Evolutionary conservation across 306 rosid species (phyloP).

Genomic region (Crataegus laevigata): DNA sequence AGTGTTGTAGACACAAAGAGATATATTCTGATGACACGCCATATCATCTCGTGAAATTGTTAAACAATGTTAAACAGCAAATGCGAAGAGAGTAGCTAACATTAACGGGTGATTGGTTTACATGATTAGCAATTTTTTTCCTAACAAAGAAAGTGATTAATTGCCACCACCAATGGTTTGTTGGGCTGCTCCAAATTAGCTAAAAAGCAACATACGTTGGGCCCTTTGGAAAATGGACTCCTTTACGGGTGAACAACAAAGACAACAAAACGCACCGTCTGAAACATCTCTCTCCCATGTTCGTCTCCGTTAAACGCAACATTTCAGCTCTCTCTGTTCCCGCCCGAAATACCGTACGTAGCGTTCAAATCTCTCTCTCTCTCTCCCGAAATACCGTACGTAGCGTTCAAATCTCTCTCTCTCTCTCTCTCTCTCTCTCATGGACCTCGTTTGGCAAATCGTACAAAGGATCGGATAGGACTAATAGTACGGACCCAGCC

Average conservation of each 20-base stretch:
- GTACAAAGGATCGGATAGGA: no score
- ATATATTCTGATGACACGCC: background rate
- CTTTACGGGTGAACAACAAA: no score
- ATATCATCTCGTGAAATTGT: background rate
- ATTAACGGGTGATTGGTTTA: background rate
- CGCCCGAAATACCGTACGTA: conserved; percentile 12
- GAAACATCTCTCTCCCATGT: background rate
- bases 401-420: conserved; percentile 9
- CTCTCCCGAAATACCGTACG: background rate
- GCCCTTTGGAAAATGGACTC: background rate
- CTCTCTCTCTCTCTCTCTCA: background rate
- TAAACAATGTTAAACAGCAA: background rate
- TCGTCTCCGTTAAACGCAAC: background rate
- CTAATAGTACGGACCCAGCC: no score
- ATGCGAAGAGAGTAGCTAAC: background rate
- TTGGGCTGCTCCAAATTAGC: background rate
- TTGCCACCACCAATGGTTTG: background rate
- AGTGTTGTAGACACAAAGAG: background rate
- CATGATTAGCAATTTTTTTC: background rate
- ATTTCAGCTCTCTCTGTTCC: conserved; percentile 2
- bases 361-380: conserved; percentile 8
- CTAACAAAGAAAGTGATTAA: background rate
- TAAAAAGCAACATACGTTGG: no score
- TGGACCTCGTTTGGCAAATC: conserved; percentile 39
- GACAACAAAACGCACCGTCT: background rate